These are phyloP conservation scores for Ammopiptanthus mongolicus DNA, from an alignment of 306 rosid genomes.

Conservation along the genomic window DNA sequence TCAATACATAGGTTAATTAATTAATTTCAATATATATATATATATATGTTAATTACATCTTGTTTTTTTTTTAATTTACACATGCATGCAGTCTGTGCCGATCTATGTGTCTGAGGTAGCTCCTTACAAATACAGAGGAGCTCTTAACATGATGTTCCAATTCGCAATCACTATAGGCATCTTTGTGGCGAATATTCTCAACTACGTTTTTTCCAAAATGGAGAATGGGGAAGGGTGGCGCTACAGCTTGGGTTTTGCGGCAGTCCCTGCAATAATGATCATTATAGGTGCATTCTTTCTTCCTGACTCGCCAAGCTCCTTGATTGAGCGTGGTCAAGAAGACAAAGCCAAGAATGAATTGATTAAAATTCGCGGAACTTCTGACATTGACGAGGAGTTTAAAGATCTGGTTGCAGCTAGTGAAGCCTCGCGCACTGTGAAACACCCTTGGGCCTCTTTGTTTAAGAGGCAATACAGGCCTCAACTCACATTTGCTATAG, in stretches of 20 bases:
- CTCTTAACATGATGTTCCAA: constrained; percentile 49
- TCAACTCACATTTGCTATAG: constrained; percentile 36
- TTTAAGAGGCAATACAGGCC: constrained; percentile 36
- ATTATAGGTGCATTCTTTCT: constrained; percentile 32
- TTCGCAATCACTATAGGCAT: constrained; percentile 48
- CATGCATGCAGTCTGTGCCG: constrained; percentile 49
- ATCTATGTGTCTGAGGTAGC: constrained; percentile 56
- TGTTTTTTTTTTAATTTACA: no score
- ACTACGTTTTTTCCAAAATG: constrained; percentile 30
- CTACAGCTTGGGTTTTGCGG: constrained; percentile 44
- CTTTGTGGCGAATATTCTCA: constrained; percentile 36
- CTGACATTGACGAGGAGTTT: constrained; percentile 37
- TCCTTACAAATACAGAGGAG: constrained; percentile 38
- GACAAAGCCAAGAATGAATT: constrained; percentile 35
- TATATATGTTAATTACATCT: no score
- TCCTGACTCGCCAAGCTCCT: constrained; percentile 49
- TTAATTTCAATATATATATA: no score
- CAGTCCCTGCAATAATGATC: constrained; percentile 45
- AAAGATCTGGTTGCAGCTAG: constrained; percentile 33
- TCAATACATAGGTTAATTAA: no score
- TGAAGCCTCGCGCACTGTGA: constrained; percentile 23
- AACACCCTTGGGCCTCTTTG: constrained; percentile 38
- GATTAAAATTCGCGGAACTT: constrained; percentile 11
- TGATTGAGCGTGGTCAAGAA: constrained; percentile 32
- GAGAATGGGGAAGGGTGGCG: constrained; percentile 53